Percentiles rank a stretch among this genome's conserved stretches.
These are phyloP conservation scores for Colletotrichum eremochloae DNA, from an alignment of 2,329 filamentous ascomycete species.

Conservation along the genomic window DNA sequence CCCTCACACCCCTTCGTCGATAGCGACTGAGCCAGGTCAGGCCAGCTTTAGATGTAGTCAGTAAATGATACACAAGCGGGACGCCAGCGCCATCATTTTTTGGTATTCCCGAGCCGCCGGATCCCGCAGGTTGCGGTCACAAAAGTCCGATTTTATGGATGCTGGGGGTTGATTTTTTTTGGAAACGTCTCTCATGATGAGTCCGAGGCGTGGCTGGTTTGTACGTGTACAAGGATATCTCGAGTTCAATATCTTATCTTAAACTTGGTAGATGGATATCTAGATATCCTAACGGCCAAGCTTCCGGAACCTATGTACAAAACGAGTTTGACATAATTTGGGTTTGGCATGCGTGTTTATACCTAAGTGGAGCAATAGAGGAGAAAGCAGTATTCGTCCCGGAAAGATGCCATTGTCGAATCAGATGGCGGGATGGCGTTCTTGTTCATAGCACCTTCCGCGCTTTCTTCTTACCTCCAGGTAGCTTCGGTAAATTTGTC, in stretches of 20 bases:
- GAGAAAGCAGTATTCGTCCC: conserved; percentile 7
- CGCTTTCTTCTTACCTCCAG: background rate
- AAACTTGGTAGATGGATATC: background rate
- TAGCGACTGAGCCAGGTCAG: conserved; percentile 19
- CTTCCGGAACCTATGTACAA: background rate
- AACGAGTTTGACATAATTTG: conserved; percentile 9
- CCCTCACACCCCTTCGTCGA: conserved; percentile 34
- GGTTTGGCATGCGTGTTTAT: background rate
- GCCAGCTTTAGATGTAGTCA: conserved; percentile 16
- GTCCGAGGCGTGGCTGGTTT: no score
- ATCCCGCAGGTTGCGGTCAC: conserved; percentile 34
- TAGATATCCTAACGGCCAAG: conserved; percentile 9
- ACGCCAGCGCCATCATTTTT: conserved; percentile 36
- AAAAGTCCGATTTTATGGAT: conserved; percentile 14
- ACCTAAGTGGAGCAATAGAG: background rate
- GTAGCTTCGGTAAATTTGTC: conserved; percentile 9
- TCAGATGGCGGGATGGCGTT: conserved; percentile 24
- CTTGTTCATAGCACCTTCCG: conserved; percentile 12
- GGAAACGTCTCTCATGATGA: conserved; percentile 3
- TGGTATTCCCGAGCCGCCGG: conserved; percentile 40
- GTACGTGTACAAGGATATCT: background rate
- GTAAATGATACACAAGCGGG: conserved; percentile 31
- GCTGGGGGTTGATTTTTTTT: background rate
- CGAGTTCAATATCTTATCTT: conserved; percentile 14
- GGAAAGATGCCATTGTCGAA: conserved; percentile 38